phyloP scores from a whole-genome alignment of 306 rosid genomes.

The Medicago truncatula region DNA sequence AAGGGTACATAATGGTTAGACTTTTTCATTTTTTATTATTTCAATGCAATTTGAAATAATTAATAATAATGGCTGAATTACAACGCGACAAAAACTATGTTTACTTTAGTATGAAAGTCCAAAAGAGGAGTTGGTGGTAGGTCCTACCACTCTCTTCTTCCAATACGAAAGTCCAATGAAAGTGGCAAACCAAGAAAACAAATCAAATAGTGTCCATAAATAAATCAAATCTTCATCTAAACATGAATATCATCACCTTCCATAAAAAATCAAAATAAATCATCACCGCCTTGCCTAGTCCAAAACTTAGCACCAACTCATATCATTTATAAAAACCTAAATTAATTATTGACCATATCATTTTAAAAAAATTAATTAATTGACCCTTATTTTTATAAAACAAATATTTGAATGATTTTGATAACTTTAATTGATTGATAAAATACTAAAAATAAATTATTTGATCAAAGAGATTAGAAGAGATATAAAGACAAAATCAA shows the following conservation, averaged over 20 bases:
- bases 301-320: background rate
- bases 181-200: slow-evolving; percentile 19
- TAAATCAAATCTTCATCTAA: background rate
- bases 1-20: slow-evolving; percentile 55
- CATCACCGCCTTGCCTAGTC: background rate
- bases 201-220: background rate
- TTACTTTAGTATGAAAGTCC: slow-evolving; percentile 46
- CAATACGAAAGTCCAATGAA: slow-evolving; percentile 12
- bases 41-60: slow-evolving; percentile 8
- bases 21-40: slow-evolving; percentile 22
- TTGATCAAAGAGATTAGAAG: too few species aligned
- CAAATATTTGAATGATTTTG: too few species aligned
- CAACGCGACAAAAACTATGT: slow-evolving; percentile 40
- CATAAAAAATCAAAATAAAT: too few species aligned
- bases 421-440: too few species aligned
- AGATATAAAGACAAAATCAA: too few species aligned
- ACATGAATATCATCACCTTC: background rate
- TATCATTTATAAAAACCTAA: background rate
- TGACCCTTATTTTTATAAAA: background rate
- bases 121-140: slow-evolving; percentile 47
- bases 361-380: background rate
- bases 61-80: background rate
- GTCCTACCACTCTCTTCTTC: slow-evolving; percentile 38
- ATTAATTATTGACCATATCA: background rate
- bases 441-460: too few species aligned